A percentile compares a stretch with the other conserved stretches of the same genome.
phyloP scores from a whole-genome alignment of 2,329 filamentous ascomycete genomes.

The Cordyceps fumosorosea region DNA sequence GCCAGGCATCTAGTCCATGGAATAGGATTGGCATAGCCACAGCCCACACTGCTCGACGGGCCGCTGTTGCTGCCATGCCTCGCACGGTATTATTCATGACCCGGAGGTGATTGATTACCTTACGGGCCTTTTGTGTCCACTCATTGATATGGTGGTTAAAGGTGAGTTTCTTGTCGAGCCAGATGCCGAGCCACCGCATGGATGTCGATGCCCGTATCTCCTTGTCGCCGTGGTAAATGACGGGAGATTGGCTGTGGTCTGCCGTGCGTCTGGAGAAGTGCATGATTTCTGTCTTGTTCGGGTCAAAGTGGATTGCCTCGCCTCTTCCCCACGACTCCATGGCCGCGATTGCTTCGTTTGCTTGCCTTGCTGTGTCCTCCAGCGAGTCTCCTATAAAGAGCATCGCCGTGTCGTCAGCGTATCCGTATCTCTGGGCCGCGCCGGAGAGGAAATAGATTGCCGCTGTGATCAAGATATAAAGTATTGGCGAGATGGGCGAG shows the following conservation, averaged over 20 bases:
- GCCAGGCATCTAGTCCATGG: constrained; percentile 3
- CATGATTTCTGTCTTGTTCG: background rate
- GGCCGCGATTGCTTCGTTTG: background rate
- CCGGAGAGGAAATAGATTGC: constrained; percentile 6
- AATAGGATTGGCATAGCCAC: background rate
- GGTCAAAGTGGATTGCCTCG: constrained; percentile 4
- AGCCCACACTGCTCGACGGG: background rate
- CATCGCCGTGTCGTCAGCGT: constrained; percentile 8
- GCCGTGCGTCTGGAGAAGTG: background rate
- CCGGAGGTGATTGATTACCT: background rate
- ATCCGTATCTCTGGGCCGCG: background rate
- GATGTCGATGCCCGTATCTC: background rate
- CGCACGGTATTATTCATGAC: background rate
- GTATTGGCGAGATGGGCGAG: constrained; percentile 11
- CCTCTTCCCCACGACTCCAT: constrained; percentile 4
- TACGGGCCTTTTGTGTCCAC: background rate
- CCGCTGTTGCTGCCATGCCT: background rate
- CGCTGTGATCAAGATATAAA: constrained; percentile 7
- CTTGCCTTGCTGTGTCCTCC: background rate
- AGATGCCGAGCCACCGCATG: constrained; percentile 1
- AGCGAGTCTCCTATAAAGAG: background rate
- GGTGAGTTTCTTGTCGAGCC: constrained; percentile 10
- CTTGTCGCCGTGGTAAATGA: constrained; percentile 6
- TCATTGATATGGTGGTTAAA: constrained; percentile 1
- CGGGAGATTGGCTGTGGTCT: background rate